A percentile compares a stretch with the other conserved stretches of the same genome.
Conservation (phyloP, 106 monocot genomes). For the Posidonia australis region DNA sequence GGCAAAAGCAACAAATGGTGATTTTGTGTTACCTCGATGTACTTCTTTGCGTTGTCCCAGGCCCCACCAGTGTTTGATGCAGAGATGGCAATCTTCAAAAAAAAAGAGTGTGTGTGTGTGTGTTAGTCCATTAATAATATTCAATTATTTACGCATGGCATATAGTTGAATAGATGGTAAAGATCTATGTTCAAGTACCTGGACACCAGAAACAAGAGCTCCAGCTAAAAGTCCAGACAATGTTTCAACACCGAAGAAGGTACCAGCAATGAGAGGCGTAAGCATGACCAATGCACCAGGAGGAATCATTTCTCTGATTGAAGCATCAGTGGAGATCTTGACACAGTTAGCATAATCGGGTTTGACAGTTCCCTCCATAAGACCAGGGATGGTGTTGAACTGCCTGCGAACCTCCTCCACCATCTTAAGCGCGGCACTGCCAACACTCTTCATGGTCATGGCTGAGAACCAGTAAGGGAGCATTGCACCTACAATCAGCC, state of each 20-base stretch:
- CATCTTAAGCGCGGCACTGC: slow-evolving; percentile 24
- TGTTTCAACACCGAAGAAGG: slow-evolving; percentile 19
- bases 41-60: slow-evolving; percentile 45
- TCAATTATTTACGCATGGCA: neutral
- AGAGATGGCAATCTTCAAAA: slow-evolving; percentile 20
- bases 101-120: neutral
- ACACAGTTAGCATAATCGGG: slow-evolving; percentile 25
- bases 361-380: slow-evolving; percentile 18
- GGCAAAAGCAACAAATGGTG: neutral
- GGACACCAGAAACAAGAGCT: slow-evolving; percentile 21
- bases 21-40: slow-evolving; percentile 29
- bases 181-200: neutral
- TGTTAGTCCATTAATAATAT: neutral
- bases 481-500: slow-evolving; percentile 21
- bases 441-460: slow-evolving; percentile 30
- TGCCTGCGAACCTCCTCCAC: slow-evolving; percentile 26
- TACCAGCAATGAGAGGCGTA: slow-evolving; percentile 20
- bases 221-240: slow-evolving; percentile 19
- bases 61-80: slow-evolving; percentile 25
- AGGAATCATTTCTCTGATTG: slow-evolving; percentile 24
- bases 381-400: slow-evolving; percentile 21
- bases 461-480: slow-evolving; percentile 29
- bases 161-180: neutral
- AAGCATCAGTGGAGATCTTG: slow-evolving; percentile 26
- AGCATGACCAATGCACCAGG: slow-evolving; percentile 26